These are phyloP conservation scores for Tremellales sp. DNA, from an alignment of 1,284 basidiomycete genomes.

Conservation along the genomic window DNA sequence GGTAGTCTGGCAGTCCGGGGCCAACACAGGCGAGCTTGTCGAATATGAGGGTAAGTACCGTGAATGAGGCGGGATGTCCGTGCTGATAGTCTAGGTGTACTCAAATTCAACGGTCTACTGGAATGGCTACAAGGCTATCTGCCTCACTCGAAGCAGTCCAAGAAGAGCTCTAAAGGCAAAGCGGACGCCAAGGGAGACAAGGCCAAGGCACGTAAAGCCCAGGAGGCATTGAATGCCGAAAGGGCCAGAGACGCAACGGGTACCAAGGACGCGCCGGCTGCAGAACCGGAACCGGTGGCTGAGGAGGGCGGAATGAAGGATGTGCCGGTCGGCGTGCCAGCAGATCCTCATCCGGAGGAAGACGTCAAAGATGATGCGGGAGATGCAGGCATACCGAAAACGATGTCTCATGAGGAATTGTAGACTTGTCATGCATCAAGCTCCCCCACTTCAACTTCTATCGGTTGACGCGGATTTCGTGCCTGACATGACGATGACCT, in stretches of 20 bases:
- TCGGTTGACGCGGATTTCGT: no score
- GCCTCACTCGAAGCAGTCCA: neutral
- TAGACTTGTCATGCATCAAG: no score
- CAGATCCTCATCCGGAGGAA: neutral
- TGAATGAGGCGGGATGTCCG: neutral
- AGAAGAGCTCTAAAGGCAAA: neutral
- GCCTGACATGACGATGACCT: no score
- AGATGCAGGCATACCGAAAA: neutral
- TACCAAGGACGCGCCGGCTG: neutral
- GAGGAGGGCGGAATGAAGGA: neutral
- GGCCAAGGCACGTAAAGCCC: neutral
- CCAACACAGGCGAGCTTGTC: constrained; percentile 13
- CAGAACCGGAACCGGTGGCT: neutral
- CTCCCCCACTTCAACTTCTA: no score
- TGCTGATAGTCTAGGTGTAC: constrained; percentile 22
- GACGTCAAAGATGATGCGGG: neutral
- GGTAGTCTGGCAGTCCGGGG: constrained; percentile 32
- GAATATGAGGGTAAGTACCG: constrained; percentile 37
- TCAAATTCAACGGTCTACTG: constrained; percentile 48
- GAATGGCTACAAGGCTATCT: constrained; percentile 35
- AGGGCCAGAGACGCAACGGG: neutral
- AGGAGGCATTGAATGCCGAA: neutral
- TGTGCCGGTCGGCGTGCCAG: neutral
- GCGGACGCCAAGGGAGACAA: neutral
- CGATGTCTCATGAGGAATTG: neutral